phyloP scores from a whole-genome alignment of 2,329 filamentous ascomycete species.

The Microcyclospora tardicrescens region DNA sequence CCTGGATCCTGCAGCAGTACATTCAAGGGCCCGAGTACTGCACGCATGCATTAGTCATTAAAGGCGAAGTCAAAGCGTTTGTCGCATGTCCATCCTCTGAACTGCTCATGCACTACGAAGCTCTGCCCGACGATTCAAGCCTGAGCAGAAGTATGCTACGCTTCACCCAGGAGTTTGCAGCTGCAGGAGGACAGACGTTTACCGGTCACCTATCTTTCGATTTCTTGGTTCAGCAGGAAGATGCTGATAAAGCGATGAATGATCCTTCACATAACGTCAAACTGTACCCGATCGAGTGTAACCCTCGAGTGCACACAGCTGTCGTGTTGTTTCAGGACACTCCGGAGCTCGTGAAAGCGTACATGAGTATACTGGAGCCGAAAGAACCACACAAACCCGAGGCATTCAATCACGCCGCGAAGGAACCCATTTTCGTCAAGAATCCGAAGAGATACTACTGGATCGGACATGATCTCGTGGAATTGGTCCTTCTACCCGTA shows the following conservation, averaged over 20 bases:
- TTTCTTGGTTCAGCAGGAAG: slow-evolving; percentile 48
- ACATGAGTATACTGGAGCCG: slow-evolving; percentile 36
- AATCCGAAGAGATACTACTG: slow-evolving; percentile 41
- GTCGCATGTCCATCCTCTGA: slow-evolving; percentile 52
- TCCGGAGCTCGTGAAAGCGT: slow-evolving; percentile 35
- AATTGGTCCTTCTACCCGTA: slow-evolving; percentile 38
- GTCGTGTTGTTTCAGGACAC: slow-evolving; percentile 45
- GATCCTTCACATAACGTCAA: slow-evolving; percentile 18
- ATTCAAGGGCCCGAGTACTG: slow-evolving; percentile 54
- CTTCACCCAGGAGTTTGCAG: slow-evolving; percentile 50
- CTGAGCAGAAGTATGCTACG: slow-evolving; percentile 48
- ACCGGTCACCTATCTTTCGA: slow-evolving; percentile 64
- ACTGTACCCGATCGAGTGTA: slow-evolving; percentile 60
- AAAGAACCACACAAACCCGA: slow-evolving; percentile 9
- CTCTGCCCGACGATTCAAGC: slow-evolving; percentile 41
- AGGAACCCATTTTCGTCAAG: slow-evolving; percentile 4
- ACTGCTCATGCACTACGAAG: slow-evolving; percentile 53
- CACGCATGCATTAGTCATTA: slow-evolving; percentile 56
- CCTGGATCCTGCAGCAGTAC: slow-evolving; percentile 59
- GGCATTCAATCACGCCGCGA: slow-evolving; percentile 8
- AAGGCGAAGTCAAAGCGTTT: slow-evolving; percentile 52
- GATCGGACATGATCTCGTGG: slow-evolving; percentile 53
- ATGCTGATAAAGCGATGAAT: slow-evolving; percentile 17
- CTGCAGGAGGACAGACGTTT: slow-evolving; percentile 35
- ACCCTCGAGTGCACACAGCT: slow-evolving; percentile 56